Conservation (phyloP, 352 stramenopile species). For the Pythium vanterpoolii region DNA sequence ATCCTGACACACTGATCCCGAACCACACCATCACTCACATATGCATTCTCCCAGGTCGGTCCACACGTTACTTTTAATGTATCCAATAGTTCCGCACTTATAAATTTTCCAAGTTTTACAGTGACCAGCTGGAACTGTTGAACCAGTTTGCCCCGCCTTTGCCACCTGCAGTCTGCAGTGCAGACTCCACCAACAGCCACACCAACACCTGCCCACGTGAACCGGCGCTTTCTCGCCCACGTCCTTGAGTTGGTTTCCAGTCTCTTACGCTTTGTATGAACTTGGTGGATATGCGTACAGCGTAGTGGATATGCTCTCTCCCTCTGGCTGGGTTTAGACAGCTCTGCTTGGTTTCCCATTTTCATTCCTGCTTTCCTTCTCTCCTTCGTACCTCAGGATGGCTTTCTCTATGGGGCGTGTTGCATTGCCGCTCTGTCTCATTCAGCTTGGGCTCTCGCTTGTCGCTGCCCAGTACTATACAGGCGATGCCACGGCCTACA, state of each 20-base stretch:
- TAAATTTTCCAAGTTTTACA: not conserved
- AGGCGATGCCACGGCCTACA: conserved; percentile 25
- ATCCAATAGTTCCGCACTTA: conserved; percentile 12
- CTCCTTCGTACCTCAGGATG: no score
- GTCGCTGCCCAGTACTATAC: conserved; percentile 11
- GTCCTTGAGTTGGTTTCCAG: no score
- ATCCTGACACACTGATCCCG: not conserved
- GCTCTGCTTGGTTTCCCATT: not conserved
- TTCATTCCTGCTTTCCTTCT: no score
- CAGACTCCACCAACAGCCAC: not conserved
- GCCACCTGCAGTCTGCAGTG: not conserved
- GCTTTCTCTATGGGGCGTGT: no score
- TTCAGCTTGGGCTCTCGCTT: not conserved
- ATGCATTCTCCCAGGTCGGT: conserved; percentile 14
- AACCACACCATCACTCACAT: not conserved
- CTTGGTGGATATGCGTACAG: no score
- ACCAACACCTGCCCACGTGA: not conserved
- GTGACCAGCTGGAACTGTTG: conserved; percentile 14
- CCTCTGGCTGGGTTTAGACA: not conserved
- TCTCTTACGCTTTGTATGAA: no score
- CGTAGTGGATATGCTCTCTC: not conserved
- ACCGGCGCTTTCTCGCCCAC: conserved; percentile 12
- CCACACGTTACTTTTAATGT: not conserved
- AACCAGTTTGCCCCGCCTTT: not conserved
- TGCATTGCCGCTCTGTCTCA: not conserved